These are phyloP conservation scores for Lactarius trivialis DNA, from an alignment of 768 basidiomycete species.

Conservation along the genomic window DNA sequence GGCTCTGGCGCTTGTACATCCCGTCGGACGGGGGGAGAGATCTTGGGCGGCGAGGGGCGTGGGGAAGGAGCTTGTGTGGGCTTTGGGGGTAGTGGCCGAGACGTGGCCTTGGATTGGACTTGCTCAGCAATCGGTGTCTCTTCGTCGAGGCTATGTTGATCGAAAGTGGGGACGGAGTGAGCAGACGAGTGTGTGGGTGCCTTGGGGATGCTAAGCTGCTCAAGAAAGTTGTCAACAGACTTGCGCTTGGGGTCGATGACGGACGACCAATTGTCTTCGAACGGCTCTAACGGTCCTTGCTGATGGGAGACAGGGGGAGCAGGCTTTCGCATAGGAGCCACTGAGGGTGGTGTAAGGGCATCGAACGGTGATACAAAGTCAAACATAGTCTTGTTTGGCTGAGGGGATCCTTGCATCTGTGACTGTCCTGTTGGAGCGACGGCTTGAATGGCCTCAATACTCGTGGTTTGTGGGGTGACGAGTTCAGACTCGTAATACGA, in stretches of 20 bases:
- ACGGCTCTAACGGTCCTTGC: conserved; percentile 41
- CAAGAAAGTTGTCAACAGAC: conserved; percentile 77
- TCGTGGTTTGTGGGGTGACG: conserved; percentile 21
- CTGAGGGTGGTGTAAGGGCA: conserved; percentile 51
- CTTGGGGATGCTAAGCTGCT: conserved; percentile 54
- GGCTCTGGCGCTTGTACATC: conserved; percentile 48
- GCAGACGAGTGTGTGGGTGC: conserved; percentile 28
- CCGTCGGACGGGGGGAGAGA: conserved; percentile 38
- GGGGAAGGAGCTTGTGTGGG: conserved; percentile 47
- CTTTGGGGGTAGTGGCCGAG: conserved; percentile 61
- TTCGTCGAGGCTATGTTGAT: conserved; percentile 28
- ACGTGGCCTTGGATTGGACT: conserved; percentile 38
- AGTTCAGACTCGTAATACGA: conserved; percentile 24
- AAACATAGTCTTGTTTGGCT: conserved; percentile 76
- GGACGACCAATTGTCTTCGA: conserved; percentile 52
- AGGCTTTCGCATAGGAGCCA: conserved; percentile 54
- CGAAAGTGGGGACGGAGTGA: conserved; percentile 30
- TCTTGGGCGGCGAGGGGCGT: conserved; percentile 60
- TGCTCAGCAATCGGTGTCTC: conserved; percentile 32
- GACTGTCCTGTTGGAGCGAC: conserved; percentile 10
- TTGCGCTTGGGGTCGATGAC: conserved; percentile 60
- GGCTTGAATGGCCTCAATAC: conserved; percentile 21
- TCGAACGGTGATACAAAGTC: conserved; percentile 84
- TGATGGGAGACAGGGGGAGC: conserved; percentile 39
- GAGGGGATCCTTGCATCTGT: conserved; percentile 49